Base-by-base conservation (phyloP, 495 filamentous ascomycete genomes). In the Penicillium simplicissimum region DNA sequence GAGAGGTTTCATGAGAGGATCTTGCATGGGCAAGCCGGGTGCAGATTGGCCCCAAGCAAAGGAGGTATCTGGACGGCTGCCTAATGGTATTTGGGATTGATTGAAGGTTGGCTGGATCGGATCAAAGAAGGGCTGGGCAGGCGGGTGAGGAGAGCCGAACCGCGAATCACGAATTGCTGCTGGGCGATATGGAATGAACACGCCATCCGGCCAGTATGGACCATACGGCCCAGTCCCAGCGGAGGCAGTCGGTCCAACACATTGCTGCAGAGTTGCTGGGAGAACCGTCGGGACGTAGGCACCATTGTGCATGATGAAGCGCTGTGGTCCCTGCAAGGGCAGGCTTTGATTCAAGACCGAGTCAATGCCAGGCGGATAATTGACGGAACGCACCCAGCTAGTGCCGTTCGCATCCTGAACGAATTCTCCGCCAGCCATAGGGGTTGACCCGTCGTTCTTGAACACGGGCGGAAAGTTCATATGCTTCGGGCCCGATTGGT, bases 171-270 rank as follows among this genome's bases (percentile, higher is more conserved):
- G 79, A 61, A 89, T 67, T 23, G 88, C 83, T 28, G 88, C 82
- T 52, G 88, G 88, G 58, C 85, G 78, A 74, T 90, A 91, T n/a
- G 90, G 90, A 33, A 89, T 87, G 67, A 87, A 87, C 14, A 81
- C 87, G 6, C 88, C 88, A 74, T 96, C 87, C 13, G 87, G 86
- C 90, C 90, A 95, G 64, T 89, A 89, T 15, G 88, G 85, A 3
- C 90, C 90, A 72, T 85, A 90, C 15, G 88, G 84, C 4, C 86
- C 87, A 37, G 84, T 85, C 34, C 86, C 87, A 60, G 90, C 90
- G 17, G 89, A 89, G 21, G 88, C 86, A 3, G 90, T 91, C 36
- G 90, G 90, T 8, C 88, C 86, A 33, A 87, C 74, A 47, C 82
- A 82, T 35, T 87, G 86, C 60, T 93, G 90, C 57, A 90, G 85